These are phyloP conservation scores for Colletotrichum gloeosporioides DNA, from an alignment of 2,329 filamentous ascomycete species.

Conservation along the genomic window DNA sequence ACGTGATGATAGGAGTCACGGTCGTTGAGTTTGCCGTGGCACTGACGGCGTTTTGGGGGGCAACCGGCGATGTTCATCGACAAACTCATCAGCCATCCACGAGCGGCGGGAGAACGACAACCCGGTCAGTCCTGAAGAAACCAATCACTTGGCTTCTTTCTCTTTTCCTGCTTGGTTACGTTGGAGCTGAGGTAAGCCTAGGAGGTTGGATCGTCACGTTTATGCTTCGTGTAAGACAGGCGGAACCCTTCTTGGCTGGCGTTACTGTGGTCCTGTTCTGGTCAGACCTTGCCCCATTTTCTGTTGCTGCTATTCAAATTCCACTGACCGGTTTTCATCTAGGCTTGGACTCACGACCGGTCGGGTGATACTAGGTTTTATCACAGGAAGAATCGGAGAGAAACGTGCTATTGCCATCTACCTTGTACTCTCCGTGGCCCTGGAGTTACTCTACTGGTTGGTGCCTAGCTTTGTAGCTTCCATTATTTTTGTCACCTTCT, in stretches of 20 bases:
- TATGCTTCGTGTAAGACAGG: conserved; percentile 78
- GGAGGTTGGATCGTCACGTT: conserved; percentile 85
- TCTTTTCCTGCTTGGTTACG: conserved; percentile 78
- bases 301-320: conserved; percentile 61
- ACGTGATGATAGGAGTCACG: conserved; percentile 70
- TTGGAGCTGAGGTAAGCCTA: conserved; percentile 78
- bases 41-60: conserved; percentile 65
- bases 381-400: conserved; percentile 66
- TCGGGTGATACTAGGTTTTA: conserved; percentile 74
- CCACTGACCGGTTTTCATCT: not conserved
- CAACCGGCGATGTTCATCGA: conserved; percentile 63
- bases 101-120: conserved; percentile 45
- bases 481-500: conserved; percentile 45
- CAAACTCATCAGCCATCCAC: conserved; percentile 33
- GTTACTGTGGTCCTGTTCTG: conserved; percentile 83
- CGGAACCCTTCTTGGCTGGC: conserved; percentile 72
- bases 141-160: conserved; percentile 75
- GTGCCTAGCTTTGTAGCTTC: conserved; percentile 72
- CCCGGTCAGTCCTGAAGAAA: conserved; percentile 45
- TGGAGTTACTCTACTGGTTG: conserved; percentile 81
- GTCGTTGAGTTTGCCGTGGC: conserved; percentile 60
- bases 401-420: conserved; percentile 47
- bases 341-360: conserved; percentile 78
- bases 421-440: conserved; percentile 65
- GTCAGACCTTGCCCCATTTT: conserved; percentile 52